phyloP scores from a whole-genome alignment of 1,139 yeast genomes.

The Debaryomyces sp. region DNA sequence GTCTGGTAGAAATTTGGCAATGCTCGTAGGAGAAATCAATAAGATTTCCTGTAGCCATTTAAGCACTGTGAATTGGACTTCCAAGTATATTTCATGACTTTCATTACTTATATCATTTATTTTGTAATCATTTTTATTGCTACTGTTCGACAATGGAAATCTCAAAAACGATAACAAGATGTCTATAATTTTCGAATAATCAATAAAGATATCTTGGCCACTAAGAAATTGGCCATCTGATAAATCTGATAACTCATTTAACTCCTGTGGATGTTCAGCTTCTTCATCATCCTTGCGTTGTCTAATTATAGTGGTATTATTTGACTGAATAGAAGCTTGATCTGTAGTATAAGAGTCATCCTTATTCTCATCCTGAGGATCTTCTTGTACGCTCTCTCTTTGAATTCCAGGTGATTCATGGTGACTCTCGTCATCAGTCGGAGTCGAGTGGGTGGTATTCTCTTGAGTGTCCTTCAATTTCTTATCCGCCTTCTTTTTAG shows the following conservation, averaged over 20 bases:
- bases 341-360: conserved; percentile 13
- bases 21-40: conserved; percentile 74
- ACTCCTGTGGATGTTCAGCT: conserved; percentile 13
- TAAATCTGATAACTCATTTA: conserved; percentile 4
- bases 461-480: conserved; percentile 9
- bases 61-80: conserved; percentile 77
- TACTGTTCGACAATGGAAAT: conserved; percentile 37
- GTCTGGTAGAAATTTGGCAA: conserved; percentile 60
- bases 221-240: conserved; percentile 50
- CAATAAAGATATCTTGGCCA: conserved; percentile 86
- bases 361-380: conserved; percentile 8
- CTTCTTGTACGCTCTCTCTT: conserved; percentile 11
- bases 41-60: conserved; percentile 83
- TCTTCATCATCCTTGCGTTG: conserved; percentile 14
- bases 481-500: conserved; percentile 11
- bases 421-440: conserved; percentile 1
- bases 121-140: conserved; percentile 22
- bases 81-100: conserved; percentile 57
- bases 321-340: conserved; percentile 25
- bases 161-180: conserved; percentile 80
- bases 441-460: not conserved
- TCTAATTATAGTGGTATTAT: conserved; percentile 15
- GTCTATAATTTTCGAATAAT: conserved; percentile 78
- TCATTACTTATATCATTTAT: conserved; percentile 36
- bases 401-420: not conserved